Base-by-base conservation (phyloP, 805 yeast species). In the Saccharomycopsis selenospora region DNA sequence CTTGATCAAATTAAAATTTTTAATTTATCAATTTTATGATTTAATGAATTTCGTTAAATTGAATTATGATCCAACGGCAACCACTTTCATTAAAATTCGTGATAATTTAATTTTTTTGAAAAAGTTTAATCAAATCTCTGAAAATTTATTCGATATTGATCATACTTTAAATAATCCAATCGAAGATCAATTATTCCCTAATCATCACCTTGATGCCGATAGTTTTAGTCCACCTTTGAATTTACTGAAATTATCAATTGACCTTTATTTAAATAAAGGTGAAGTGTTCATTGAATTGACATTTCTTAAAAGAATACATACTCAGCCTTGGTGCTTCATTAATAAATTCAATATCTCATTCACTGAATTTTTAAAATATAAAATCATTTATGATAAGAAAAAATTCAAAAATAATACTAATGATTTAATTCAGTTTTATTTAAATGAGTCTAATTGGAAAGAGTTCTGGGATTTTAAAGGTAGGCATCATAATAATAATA, bases 241-340 rank as follows among this genome's bases (percentile, higher is more conserved):
- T 20, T 33, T 52, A 11, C 28, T 40, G 11, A 49, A 50, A 18
- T 17, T 49, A 14, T 44, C 48, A 18, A 49, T 52, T 13, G 55
- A 52, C 38, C 25, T 52, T 13, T 52, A 49, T 36, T 42, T 52
- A 18, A 52, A 52, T 23, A 25, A 47, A 3, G 55, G 55, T 1
- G 55, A 52, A 20, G 42, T 52, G 6, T 52, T 52, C 25, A 46
- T 52, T 25, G 55, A 52, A 28, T 42, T 52, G 8, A 41, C 49
- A 4, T 49, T 49, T 20, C 42, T 52, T 26, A 52, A 52, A 25
- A 47, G 40, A 27, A 52, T 52, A 4, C 27, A 24, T 3, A 23
- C 40, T 1, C 50, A 48, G 22, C 55, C 55, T 11, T 52, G 55
- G 55, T 52, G 55, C 28, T 47, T 52, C 13, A 49, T 52, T 24